Percentiles rank a stretch among this genome's conserved stretches.
phyloP scores from a whole-genome alignment of 495 filamentous ascomycete genomes.

The Aspergillus steynii region DNA sequence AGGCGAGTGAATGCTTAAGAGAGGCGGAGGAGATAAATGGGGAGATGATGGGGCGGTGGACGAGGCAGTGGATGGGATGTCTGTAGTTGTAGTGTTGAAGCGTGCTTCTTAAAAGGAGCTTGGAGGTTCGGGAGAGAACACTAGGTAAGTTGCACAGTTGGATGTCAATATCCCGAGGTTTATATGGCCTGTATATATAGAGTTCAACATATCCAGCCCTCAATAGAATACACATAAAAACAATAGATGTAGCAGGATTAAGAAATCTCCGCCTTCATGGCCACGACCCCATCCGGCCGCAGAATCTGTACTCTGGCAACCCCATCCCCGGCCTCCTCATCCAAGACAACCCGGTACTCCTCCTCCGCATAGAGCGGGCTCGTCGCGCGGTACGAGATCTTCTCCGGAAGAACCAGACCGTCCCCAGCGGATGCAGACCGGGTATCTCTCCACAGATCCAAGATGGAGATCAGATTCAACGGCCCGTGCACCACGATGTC shows the following conservation, averaged over 20 bases:
- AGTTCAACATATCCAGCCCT: neutral
- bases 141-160: too few relatives aligned
- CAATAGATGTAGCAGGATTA: neutral
- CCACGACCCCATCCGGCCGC: conserved; percentile 38
- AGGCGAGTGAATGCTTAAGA: neutral
- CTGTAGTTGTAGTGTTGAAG: neutral
- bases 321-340: conserved; percentile 28
- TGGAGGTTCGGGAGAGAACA: too few relatives aligned
- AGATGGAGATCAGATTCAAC: conserved; percentile 62
- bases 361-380: conserved; percentile 63
- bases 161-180: too few relatives aligned
- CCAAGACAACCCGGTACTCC: conserved; percentile 45
- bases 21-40: neutral
- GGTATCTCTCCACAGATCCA: conserved; percentile 64
- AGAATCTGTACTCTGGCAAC: conserved; percentile 40
- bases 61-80: neutral
- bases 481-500: conserved; percentile 65
- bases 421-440: conserved; percentile 9
- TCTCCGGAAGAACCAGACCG: conserved; percentile 38
- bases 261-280: conserved; percentile 49
- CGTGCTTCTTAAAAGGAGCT: neutral
- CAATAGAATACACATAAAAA: neutral
- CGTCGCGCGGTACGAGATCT: conserved; percentile 59
- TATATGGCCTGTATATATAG: neutral
- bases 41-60: neutral